These are phyloP conservation scores for Planoprotostelium fungivorum DNA, from an alignment of 78 protist species.

Conservation along the genomic window DNA sequence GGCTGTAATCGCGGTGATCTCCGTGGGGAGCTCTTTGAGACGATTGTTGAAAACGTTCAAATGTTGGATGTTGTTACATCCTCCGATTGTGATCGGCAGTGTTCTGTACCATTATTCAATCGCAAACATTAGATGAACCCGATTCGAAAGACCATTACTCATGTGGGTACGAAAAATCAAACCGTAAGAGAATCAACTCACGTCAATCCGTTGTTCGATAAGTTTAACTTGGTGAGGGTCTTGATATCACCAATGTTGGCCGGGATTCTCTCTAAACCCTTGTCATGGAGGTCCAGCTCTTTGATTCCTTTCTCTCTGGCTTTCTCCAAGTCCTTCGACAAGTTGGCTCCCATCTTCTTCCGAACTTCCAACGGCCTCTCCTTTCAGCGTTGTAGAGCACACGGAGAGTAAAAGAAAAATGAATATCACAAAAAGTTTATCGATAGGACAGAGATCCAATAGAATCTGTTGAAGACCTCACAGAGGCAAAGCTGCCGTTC, in stretches of 20 bases:
- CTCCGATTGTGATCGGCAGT: slow-evolving; percentile 15
- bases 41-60: slow-evolving; percentile 37
- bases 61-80: slow-evolving; percentile 5
- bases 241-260: slow-evolving; percentile 30
- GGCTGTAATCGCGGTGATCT: slow-evolving; percentile 26
- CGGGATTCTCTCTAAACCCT: slow-evolving; percentile 36
- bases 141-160: too few relatives aligned
- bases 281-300: slow-evolving; percentile 29
- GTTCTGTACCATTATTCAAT: not conserved
- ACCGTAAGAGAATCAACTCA: not conserved
- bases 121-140: not conserved
- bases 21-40: slow-evolving; percentile 44
- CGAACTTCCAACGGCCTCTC: too few relatives aligned
- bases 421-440: too few relatives aligned
- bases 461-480: not conserved
- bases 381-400: too few relatives aligned
- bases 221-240: slow-evolving; percentile 19
- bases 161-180: slow-evolving; percentile 30
- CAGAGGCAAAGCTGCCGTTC: not conserved
- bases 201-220: slow-evolving; percentile 25
- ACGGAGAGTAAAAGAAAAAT: too few relatives aligned
- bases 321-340: slow-evolving; percentile 42
- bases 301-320: slow-evolving; percentile 22
- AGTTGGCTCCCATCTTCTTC: slow-evolving; percentile 50
- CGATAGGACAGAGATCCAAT: not conserved